Conservation (phyloP, 768 basidiomycete species). For the Leccinum subtestaceum region DNA sequence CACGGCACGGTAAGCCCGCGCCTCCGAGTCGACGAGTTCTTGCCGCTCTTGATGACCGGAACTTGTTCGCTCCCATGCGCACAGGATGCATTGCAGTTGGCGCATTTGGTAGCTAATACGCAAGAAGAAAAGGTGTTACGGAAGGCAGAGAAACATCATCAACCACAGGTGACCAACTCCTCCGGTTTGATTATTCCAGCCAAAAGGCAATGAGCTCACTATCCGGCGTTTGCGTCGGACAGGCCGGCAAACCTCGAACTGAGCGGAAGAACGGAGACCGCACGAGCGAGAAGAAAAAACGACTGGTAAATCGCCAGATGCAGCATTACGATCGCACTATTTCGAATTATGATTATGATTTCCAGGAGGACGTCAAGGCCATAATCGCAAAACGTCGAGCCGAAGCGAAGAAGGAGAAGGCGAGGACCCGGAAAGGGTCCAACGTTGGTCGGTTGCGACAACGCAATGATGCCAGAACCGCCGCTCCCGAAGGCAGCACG, state of each 20-base stretch:
- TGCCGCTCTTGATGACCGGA: slow-evolving; percentile 20
- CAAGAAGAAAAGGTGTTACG: slow-evolving; percentile 45
- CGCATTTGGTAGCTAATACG: slow-evolving; percentile 42
- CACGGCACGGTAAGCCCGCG: slow-evolving; percentile 31
- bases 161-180: slow-evolving; percentile 34
- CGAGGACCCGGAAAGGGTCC: slow-evolving; percentile 30
- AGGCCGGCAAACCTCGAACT: slow-evolving; percentile 30
- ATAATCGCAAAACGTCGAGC: slow-evolving; percentile 37
- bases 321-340: slow-evolving; percentile 6
- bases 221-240: slow-evolving; percentile 2
- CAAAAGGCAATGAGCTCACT: slow-evolving; percentile 21
- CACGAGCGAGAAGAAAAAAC: slow-evolving; percentile 33
- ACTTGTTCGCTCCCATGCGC: slow-evolving; percentile 14
- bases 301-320: slow-evolving; percentile 36
- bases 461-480: slow-evolving; percentile 10
- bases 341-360: slow-evolving; percentile 10
- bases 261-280: slow-evolving; percentile 27
- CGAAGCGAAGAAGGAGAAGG: slow-evolving; percentile 40
- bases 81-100: slow-evolving; percentile 48
- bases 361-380: slow-evolving; percentile 43
- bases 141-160: slow-evolving; percentile 41
- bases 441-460: slow-evolving; percentile 12
- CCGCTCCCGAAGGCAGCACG: slow-evolving; percentile 8
- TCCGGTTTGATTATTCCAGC: slow-evolving; percentile 8
- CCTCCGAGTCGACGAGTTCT: slow-evolving; percentile 9